Base-by-base conservation (phyloP, 768 basidiomycete species). In the Amanita exitialis region DNA sequence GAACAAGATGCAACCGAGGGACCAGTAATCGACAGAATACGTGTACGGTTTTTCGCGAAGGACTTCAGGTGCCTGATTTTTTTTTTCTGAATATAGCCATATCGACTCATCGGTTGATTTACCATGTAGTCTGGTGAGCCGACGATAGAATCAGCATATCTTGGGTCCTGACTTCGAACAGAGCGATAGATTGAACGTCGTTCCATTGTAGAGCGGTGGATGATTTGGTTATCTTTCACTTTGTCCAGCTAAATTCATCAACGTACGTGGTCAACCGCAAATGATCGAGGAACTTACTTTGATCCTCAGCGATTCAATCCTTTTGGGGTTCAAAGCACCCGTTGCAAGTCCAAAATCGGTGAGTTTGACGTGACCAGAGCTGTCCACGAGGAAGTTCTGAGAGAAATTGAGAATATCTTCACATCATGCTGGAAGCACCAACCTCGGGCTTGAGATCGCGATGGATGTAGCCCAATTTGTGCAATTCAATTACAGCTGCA, bases 71-170 rank as follows among this genome's bases (percentile, higher is more conserved):
- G 96, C 82, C 76, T 77, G 50, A 37, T 39, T 43, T 46, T 27
- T 7, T 10, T 43, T 46, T 30, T 8, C 8, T 23, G 4, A 25
- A 9, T 12, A 32, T 25, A 34, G 12, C 23, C 20, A 39, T 38
- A 34, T n/a, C 21, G 16, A 37, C 10, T 15, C 3, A 34, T n/a
- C 16, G 37, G 15, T 23, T 16, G 25, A 49, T 55, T 54, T 54
- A 72, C 90, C 96, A 99, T 98, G 67, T 99, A 99, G 66, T 99
- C 96, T 0, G 96, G 95, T 0, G 90, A 94, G 6, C 96, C 96
- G 28, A 99, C 96, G 54, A 98, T 89, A 12, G 93, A 96, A 63
- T 99, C 93, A 16, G 96, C 96, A 58, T 92, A 95, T 38, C 94
- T 83, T 4, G 90, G 83, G 59, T 97, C 91, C 61, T 87, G 84